phyloP scores from a whole-genome alignment of 345 rosid genomes.

The Anacardium occidentale region DNA sequence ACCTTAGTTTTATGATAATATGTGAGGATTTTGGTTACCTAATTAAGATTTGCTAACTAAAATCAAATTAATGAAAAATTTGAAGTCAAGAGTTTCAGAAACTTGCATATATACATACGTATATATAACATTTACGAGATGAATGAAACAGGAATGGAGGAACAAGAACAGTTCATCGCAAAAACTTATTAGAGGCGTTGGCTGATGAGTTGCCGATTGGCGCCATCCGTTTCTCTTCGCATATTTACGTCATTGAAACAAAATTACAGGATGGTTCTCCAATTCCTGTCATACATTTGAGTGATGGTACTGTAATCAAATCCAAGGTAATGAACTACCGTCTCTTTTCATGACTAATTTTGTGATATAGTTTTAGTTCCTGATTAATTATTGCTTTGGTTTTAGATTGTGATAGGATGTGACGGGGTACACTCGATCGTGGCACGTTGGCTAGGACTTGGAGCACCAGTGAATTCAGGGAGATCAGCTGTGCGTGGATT shows the following conservation, averaged over 20 bases:
- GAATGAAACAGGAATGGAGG: conserved; percentile 8
- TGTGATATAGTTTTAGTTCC: background rate
- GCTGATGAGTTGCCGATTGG: conserved; percentile 35
- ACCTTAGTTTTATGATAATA: background rate
- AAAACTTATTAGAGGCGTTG: conserved; percentile 26
- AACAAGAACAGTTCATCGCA: conserved; percentile 26
- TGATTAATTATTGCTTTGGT: background rate
- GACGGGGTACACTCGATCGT: conserved; percentile 40
- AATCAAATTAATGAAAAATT: no score
- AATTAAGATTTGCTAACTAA: no score
- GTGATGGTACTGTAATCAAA: conserved; percentile 34
- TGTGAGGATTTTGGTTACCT: background rate
- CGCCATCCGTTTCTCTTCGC: conserved; percentile 37
- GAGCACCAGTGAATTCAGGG: conserved; percentile 27
- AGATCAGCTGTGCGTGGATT: conserved; percentile 34
- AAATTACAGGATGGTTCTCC: conserved; percentile 14
- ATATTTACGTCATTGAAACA: conserved; percentile 23
- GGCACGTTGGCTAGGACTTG: conserved; percentile 38
- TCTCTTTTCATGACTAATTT: background rate
- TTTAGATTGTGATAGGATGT: conserved; percentile 41
- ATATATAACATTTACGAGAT: no score
- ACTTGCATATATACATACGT: no score
- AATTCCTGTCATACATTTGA: conserved; percentile 21
- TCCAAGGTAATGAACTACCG: conserved; percentile 22
- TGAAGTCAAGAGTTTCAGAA: no score